Conservation (phyloP, 768 basidiomycete genomes). For the Phallus indusiatus region DNA sequence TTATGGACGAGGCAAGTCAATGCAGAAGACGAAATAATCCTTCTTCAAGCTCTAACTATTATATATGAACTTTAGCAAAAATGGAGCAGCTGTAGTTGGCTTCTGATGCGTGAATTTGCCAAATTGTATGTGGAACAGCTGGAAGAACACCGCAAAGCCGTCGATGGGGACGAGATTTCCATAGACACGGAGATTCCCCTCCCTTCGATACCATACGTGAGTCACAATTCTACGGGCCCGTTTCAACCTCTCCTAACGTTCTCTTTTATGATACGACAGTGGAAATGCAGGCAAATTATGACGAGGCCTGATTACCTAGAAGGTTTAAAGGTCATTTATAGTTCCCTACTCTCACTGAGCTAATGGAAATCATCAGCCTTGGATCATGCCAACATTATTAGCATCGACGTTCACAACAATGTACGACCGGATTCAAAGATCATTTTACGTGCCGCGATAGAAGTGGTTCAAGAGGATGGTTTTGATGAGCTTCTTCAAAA, state of each 20-base stretch:
- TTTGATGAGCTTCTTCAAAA: slow-evolving; percentile 71
- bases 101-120: slow-evolving; percentile 66
- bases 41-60: neutral
- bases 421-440: slow-evolving; percentile 76
- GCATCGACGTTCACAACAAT: slow-evolving; percentile 72
- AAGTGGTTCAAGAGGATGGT: slow-evolving; percentile 62
- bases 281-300: slow-evolving; percentile 72
- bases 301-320: slow-evolving; percentile 77
- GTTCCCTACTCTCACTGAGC: neutral
- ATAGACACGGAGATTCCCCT: slow-evolving; percentile 40
- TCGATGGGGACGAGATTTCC: slow-evolving; percentile 26
- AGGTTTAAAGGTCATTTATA: slow-evolving; percentile 30
- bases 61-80: slow-evolving; percentile 43
- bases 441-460: slow-evolving; percentile 60
- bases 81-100: slow-evolving; percentile 77
- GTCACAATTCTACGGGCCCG: slow-evolving; percentile 12
- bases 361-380: slow-evolving; percentile 31
- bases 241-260: neutral
- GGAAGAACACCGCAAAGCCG: slow-evolving; percentile 30
- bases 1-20: slow-evolving; percentile 75
- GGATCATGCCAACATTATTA: slow-evolving; percentile 61
- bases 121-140: slow-evolving; percentile 44
- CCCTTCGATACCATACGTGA: slow-evolving; percentile 56
- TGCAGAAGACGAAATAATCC: slow-evolving; percentile 10
- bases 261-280: slow-evolving; percentile 27